Percentiles rank a stretch among this genome's conserved stretches.
Evolutionary conservation across 2,329 filamentous ascomycete genomes (phyloP).

Genomic region (Paecilomyces sp.): DNA sequence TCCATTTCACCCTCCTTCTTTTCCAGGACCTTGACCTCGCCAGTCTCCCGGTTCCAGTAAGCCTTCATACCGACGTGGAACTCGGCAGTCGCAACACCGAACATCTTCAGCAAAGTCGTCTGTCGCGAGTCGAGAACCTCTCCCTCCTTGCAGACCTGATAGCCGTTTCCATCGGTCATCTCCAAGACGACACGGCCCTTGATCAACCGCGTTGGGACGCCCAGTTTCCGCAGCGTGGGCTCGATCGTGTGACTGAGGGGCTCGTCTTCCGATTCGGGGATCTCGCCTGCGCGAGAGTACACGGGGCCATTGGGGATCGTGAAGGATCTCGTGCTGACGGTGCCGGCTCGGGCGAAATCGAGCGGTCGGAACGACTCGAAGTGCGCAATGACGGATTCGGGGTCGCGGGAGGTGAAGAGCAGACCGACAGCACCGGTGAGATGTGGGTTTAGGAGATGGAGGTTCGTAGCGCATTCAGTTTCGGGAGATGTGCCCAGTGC

Average conservation of each 20-base stretch:
- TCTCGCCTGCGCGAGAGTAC: constrained; percentile 69
- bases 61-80: constrained; percentile 78
- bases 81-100: constrained; percentile 82
- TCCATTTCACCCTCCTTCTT: constrained; percentile 34
- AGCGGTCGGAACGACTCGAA: constrained; percentile 66
- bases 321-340: constrained; percentile 65
- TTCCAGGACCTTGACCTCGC: constrained; percentile 33
- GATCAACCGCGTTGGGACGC: constrained; percentile 80
- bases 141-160: constrained; percentile 76
- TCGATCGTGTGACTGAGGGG: constrained; percentile 82
- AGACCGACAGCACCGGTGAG: constrained; percentile 80
- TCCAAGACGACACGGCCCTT: constrained; percentile 81
- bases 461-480: constrained; percentile 72
- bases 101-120: constrained; percentile 88
- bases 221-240: constrained; percentile 80
- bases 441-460: constrained; percentile 61
- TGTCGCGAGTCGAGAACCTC: constrained; percentile 83
- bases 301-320: constrained; percentile 77
- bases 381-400: constrained; percentile 60
- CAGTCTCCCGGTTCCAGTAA: constrained; percentile 41
- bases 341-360: constrained; percentile 88
- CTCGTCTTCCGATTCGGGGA: constrained; percentile 73
- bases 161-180: constrained; percentile 44
- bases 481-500: constrained; percentile 74
- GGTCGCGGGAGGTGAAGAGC: constrained; percentile 75